Conservation (phyloP, 768 basidiomycete genomes). For the Pleurotus sapidus region DNA sequence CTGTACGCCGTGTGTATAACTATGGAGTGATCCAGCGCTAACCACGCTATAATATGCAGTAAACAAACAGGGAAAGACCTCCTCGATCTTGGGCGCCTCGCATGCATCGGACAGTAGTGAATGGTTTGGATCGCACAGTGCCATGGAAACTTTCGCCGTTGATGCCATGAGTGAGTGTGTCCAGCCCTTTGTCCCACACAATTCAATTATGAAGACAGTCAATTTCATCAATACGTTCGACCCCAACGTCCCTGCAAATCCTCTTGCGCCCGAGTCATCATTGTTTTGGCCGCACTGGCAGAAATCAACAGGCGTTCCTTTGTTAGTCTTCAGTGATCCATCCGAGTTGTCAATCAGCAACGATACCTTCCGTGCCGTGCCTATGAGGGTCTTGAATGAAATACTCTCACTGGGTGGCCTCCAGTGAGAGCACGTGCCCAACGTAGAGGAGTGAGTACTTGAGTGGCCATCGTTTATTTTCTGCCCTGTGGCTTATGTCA, state of each 20-base stretch:
- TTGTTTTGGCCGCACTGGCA: slow-evolving; percentile 14
- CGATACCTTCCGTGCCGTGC: slow-evolving; percentile 10
- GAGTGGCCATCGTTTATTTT: no score
- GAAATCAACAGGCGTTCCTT: not conserved
- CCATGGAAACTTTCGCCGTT: not conserved
- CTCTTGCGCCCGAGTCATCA: not conserved
- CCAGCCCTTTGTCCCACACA: not conserved
- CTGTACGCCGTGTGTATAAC: slow-evolving; percentile 21
- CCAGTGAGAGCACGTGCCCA: no score
- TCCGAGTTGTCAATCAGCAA: slow-evolving; percentile 11
- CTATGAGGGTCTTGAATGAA: not conserved
- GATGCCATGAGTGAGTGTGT: slow-evolving; percentile 6
- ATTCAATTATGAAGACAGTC: slow-evolving; percentile 1
- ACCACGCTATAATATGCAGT: slow-evolving; percentile 20
- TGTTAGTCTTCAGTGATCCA: slow-evolving; percentile 13
- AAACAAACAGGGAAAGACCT: slow-evolving; percentile 26
- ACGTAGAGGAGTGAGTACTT: no score
- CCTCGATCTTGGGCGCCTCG: slow-evolving; percentile 22
- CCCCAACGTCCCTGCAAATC: slow-evolving; percentile 17
- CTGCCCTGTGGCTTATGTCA: no score
- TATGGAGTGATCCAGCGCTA: not conserved
- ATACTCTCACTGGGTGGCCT: not conserved
- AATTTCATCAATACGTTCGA: slow-evolving; percentile 17
- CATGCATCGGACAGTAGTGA: slow-evolving; percentile 14
- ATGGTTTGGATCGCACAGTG: slow-evolving; percentile 5